A percentile compares a stretch with the other conserved stretches of the same genome.
Conservation (phyloP, 2,329 filamentous ascomycete species). For the Phialophora tarda region DNA sequence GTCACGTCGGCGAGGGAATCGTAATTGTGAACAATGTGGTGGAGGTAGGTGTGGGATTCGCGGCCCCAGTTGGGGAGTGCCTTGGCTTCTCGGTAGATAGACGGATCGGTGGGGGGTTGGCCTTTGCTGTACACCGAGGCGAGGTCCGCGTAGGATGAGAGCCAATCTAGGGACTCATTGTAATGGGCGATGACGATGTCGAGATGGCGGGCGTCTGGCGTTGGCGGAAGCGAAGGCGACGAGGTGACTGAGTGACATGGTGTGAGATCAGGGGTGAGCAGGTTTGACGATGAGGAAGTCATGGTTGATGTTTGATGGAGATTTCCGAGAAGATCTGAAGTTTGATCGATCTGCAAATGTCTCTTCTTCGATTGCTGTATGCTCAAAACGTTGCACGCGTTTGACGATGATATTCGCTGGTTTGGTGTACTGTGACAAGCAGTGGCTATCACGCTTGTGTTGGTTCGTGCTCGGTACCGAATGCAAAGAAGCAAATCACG, state of each 20-base stretch:
- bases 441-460: background rate
- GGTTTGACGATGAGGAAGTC: slow-evolving; percentile 4
- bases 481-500: background rate
- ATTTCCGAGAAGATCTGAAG: background rate
- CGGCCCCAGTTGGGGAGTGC: slow-evolving; percentile 39
- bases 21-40: slow-evolving; percentile 40
- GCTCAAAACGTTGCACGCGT: background rate
- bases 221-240: slow-evolving; percentile 21
- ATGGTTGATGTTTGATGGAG: slow-evolving; percentile 1
- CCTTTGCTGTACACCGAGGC: slow-evolving; percentile 37
- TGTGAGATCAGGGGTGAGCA: slow-evolving; percentile 23
- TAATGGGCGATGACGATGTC: slow-evolving; percentile 37
- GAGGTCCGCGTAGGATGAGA: slow-evolving; percentile 17
- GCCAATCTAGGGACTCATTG: slow-evolving; percentile 36
- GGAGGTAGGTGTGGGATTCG: slow-evolving; percentile 40
- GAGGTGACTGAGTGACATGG: slow-evolving; percentile 16
- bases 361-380: background rate
- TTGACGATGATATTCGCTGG: background rate
- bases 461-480: background rate
- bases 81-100: slow-evolving; percentile 22
- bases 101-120: slow-evolving; percentile 10
- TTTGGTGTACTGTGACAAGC: background rate
- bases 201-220: slow-evolving; percentile 21
- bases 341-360: background rate
- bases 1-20: slow-evolving; percentile 38